phyloP scores from a whole-genome alignment of 2,329 filamentous ascomycete species.

The Plectosphaerella sp. region DNA sequence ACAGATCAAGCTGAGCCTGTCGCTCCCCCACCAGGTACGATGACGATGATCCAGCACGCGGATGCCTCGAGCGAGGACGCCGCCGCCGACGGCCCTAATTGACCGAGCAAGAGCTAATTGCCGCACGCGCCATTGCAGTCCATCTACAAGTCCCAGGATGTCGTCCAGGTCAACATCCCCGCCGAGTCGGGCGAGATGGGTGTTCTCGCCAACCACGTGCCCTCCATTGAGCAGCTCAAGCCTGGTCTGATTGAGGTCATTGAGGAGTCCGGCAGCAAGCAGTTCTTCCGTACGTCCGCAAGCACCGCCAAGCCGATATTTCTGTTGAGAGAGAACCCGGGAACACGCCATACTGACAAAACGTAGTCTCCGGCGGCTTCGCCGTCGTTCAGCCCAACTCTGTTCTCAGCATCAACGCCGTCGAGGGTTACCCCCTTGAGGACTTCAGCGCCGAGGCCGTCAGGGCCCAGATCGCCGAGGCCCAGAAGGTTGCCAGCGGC shows the following conservation, averaged over 20 bases:
- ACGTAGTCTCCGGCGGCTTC: constrained; percentile 87
- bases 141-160: constrained; percentile 63
- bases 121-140: constrained; percentile 51
- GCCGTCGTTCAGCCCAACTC: constrained; percentile 96
- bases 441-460: constrained; percentile 94
- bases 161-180: constrained; percentile 97
- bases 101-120: constrained; percentile 39
- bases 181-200: constrained; percentile 99
- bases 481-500: constrained; percentile 89
- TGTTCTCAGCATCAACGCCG: constrained; percentile 93
- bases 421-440: constrained; percentile 90
- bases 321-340: neutral
- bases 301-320: constrained; percentile 11
- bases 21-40: constrained; percentile 96
- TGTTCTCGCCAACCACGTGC: constrained; percentile 98
- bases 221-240: constrained; percentile 98
- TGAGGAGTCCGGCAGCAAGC: constrained; percentile 87
- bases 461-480: constrained; percentile 84
- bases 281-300: constrained; percentile 85
- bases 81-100: constrained; percentile 13
- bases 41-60: constrained; percentile 6
- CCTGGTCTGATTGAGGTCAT: constrained; percentile 92
- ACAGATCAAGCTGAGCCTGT: constrained; percentile 94
- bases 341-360: constrained; percentile 8
- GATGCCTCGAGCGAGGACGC: neutral